Percentiles rank a stretch among this genome's conserved stretches.
These are phyloP conservation scores for Trametes hirsuta DNA, from an alignment of 1,284 basidiomycete genomes.

Conservation along the genomic window DNA sequence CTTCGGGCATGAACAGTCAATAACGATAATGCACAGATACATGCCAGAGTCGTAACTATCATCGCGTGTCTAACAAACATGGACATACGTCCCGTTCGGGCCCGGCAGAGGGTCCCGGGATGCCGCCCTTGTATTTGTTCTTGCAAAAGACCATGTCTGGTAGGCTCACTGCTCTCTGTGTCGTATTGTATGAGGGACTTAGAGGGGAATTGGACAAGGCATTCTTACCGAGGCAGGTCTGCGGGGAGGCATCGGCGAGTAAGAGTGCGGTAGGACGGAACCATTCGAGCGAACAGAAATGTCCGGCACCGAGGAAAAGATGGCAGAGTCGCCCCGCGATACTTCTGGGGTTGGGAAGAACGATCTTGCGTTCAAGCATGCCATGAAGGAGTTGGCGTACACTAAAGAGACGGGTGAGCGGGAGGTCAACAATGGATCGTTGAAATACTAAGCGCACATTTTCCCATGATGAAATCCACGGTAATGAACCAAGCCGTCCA, in stretches of 20 bases:
- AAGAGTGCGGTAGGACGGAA: constrained; percentile 13
- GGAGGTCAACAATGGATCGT: neutral
- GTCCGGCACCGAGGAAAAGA: constrained; percentile 24
- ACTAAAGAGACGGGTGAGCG: constrained; percentile 1
- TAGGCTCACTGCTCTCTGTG: constrained; percentile 19
- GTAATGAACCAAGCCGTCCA: constrained; percentile 28
- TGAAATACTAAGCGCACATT: neutral
- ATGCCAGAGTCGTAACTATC: neutral
- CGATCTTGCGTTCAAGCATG: constrained; percentile 22
- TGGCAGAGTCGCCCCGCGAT: constrained; percentile 18
- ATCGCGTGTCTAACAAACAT: constrained; percentile 17
- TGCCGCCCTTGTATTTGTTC: constrained; percentile 7
- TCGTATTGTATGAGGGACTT: neutral
- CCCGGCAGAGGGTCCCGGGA: neutral
- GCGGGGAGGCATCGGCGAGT: constrained; percentile 9
- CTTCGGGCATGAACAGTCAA: neutral
- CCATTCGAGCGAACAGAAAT: constrained; percentile 22
- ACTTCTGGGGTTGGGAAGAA: constrained; percentile 11
- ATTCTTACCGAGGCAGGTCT: constrained; percentile 18
- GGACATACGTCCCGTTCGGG: constrained; percentile 16
- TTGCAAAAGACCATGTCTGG: constrained; percentile 24
- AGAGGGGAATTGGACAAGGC: too few relatives aligned
- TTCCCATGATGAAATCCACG: constrained; percentile 25
- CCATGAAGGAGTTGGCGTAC: constrained; percentile 26
- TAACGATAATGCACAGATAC: neutral